phyloP scores from a whole-genome alignment of 75 land plant genomes.

The Adiantum capillusveneris region DNA sequence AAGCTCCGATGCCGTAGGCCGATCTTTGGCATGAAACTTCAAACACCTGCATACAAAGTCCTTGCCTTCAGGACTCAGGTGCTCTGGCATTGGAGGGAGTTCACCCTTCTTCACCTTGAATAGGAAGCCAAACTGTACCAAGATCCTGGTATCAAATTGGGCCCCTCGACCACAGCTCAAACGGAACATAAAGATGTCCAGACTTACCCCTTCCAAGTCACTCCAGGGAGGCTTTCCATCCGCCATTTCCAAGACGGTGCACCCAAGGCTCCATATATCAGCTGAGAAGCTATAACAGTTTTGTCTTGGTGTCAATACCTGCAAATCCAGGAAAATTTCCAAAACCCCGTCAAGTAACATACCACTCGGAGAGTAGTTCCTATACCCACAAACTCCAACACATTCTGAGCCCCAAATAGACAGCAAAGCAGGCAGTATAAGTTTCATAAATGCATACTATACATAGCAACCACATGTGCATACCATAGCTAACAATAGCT shows the following conservation, averaged over 20 bases:
- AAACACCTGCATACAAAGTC: slow-evolving; percentile 32
- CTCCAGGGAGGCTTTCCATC: slow-evolving; percentile 38
- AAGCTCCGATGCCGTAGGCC: slow-evolving; percentile 35
- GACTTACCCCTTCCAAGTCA: slow-evolving; percentile 24
- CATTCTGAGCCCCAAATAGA: too few relatives aligned
- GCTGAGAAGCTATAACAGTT: slow-evolving; percentile 14
- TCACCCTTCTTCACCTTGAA: slow-evolving; percentile 40
- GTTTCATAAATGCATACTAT: too few relatives aligned
- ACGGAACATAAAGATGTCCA: too few relatives aligned
- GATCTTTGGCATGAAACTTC: slow-evolving; percentile 26
- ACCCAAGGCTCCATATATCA: slow-evolving; percentile 39
- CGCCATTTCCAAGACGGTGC: slow-evolving; percentile 37
- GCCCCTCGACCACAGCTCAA: too few relatives aligned
- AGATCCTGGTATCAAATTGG: too few relatives aligned
- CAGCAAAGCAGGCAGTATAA: too few relatives aligned
- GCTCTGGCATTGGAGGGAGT: slow-evolving; percentile 37
- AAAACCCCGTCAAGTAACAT: too few relatives aligned
- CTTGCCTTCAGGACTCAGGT: slow-evolving; percentile 26
- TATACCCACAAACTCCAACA: too few relatives aligned
- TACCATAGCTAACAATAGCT: too few relatives aligned
- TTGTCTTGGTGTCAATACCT: slow-evolving; percentile 16
- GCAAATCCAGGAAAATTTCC: too few relatives aligned
- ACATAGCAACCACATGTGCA: too few relatives aligned
- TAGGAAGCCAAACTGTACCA: slow-evolving; percentile 24
- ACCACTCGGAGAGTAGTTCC: too few relatives aligned